Evolutionary conservation across 2,329 filamentous ascomycete species (phyloP), one percentile per base, ranked within the genome.

Genomic region (Celoporthe dispersa): DNA sequence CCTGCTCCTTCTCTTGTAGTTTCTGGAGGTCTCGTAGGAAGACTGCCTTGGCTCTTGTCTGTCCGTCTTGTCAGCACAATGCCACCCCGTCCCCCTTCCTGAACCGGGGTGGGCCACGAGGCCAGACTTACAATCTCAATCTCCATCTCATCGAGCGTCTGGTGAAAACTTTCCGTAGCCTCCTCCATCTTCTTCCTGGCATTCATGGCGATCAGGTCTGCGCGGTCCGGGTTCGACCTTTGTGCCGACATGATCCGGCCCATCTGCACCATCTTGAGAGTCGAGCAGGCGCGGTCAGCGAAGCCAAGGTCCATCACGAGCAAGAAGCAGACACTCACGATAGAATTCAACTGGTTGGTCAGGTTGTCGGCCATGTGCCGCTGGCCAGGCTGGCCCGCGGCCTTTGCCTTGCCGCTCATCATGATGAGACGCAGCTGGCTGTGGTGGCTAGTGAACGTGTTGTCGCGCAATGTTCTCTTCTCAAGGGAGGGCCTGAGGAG

Each of bases 131-230:
- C 71, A 31, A 72, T 71, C 39, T 72, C 69, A 11, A 69, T 66
- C 57, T 72, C 71, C 64, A 72, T 64, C 16, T 72, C 69, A 41
- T 72, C 71, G n/a, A 72, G 71, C 14, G 69, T 67, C n/a, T 65
- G 67, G 48, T 72, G 69, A 22, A 72, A 72, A 37, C 61, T 68
- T 19, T 72, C 67, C n/a, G 63, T 66, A 9, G 69, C 66, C 19
- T 68, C 71, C 35, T 39, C 41, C 67, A 72, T 71, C 67, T 71
- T 72, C 64, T 64, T 71, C 57, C 66, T 68, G 16, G 71, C 66
- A 5, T 68, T 67, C 22, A 68, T 44, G 19, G 67, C 51, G 11
- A 71, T 69, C 48, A 71, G 41, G 7, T 71, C 64, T 35, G 66
- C 25, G 31, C 69, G 67, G n/a, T 69, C 71, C 14, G 67, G 64